Percentiles rank a stretch among this genome's conserved stretches.
phyloP scores from a whole-genome alignment of 768 basidiomycete species.

The Panaeolus cyanescens region DNA sequence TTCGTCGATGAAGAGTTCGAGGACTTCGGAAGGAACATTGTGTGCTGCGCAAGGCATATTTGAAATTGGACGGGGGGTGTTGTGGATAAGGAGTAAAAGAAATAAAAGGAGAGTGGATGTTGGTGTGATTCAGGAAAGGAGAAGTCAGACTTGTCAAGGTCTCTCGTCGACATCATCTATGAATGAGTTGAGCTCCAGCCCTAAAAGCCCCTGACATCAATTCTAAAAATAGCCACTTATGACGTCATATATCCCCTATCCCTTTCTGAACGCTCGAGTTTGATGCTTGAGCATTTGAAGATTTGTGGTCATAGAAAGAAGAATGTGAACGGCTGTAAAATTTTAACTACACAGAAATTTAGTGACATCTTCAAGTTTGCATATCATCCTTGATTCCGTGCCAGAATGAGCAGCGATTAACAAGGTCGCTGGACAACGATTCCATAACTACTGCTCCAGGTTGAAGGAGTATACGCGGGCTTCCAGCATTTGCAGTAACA shows the following conservation, averaged over 20 bases:
- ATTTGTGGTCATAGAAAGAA: too few species aligned
- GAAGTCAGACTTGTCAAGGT: neutral
- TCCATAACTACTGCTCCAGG: conserved; percentile 28
- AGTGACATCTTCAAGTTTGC: conserved; percentile 16
- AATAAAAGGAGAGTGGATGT: too few species aligned
- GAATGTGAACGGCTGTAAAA: too few species aligned
- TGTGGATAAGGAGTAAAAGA: neutral
- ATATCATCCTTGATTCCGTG: conserved; percentile 23
- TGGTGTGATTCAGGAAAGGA: neutral
- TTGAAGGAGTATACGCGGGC: conserved; percentile 31
- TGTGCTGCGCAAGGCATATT: neutral
- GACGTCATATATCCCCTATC: too few species aligned
- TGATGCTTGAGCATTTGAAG: too few species aligned
- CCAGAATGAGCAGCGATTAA: conserved; percentile 32
- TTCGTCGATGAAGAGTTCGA: conserved; percentile 12
- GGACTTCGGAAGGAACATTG: conserved; percentile 8
- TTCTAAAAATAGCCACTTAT: too few species aligned
- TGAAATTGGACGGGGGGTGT: neutral
- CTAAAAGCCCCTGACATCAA: too few species aligned
- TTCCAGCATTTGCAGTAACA: conserved; percentile 19
- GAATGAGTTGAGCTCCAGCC: neutral
- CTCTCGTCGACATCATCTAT: neutral
- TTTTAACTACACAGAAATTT: too few species aligned
- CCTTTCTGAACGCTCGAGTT: too few species aligned
- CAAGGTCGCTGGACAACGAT: conserved; percentile 14